Evolutionary conservation across 2,329 filamentous ascomycete species (phyloP).

Genomic region (Chaetomiaceae sp.): DNA sequence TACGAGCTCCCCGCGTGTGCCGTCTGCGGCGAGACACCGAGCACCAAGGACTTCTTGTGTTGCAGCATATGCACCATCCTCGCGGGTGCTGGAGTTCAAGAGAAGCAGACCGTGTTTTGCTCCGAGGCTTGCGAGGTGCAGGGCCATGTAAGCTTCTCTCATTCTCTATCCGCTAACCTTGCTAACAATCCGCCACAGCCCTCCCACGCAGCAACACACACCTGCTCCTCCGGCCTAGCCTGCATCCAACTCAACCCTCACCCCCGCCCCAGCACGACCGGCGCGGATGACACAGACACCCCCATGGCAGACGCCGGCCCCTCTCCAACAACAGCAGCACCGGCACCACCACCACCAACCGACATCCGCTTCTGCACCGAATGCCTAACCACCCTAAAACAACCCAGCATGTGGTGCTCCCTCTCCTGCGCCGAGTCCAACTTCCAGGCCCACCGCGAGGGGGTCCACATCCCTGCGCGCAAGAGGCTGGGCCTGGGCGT

Average conservation of each 20-base stretch:
- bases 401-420: constrained; percentile 31
- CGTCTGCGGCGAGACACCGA: constrained; percentile 23
- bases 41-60: constrained; percentile 23
- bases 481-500: constrained; percentile 12
- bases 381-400: constrained; percentile 30
- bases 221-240: constrained; percentile 25
- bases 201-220: constrained; percentile 25
- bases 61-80: constrained; percentile 30
- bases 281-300: constrained; percentile 4
- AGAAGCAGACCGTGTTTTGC: constrained; percentile 28
- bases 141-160: constrained; percentile 19
- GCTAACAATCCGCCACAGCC: constrained; percentile 19
- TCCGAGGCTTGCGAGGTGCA: constrained; percentile 25
- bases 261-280: neutral
- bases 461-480: constrained; percentile 30
- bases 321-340: neutral
- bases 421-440: constrained; percentile 30
- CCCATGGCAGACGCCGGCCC: constrained; percentile 10
- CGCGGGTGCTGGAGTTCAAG: constrained; percentile 17
- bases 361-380: constrained; percentile 31
- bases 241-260: constrained; percentile 21
- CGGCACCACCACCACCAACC: neutral
- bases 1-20: constrained; percentile 29
- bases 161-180: neutral
- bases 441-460: constrained; percentile 33